Conservation (phyloP, 306 rosid species). For the Argentina anserina region DNA sequence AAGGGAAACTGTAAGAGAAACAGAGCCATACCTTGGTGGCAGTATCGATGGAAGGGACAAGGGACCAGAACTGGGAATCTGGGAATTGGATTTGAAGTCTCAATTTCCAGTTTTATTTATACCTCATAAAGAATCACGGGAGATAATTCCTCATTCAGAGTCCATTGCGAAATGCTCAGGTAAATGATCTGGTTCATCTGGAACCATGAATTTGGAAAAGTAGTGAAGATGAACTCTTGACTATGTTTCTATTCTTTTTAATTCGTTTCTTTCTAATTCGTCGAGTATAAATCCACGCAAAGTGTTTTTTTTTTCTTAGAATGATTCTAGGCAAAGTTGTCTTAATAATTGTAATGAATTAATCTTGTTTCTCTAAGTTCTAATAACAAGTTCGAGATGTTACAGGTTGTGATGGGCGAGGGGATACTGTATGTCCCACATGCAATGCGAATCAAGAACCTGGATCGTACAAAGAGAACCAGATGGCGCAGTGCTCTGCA, state of each 20-base stretch:
- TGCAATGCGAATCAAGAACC: constrained; percentile 79
- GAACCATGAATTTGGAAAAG: neutral
- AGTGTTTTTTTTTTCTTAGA: no score
- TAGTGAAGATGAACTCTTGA: neutral
- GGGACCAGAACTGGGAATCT: constrained; percentile 72
- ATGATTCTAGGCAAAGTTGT: neutral
- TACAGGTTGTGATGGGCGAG: constrained; percentile 84
- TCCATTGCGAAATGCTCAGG: constrained; percentile 77
- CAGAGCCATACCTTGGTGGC: constrained; percentile 59
- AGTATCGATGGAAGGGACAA: constrained; percentile 66
- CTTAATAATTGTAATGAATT: neutral
- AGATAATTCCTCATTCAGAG: constrained; percentile 81
- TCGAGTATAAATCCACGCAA: no score
- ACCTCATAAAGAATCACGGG: constrained; percentile 56
- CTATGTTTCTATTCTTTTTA: neutral
- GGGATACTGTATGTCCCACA: constrained; percentile 45
- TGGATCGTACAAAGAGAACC: constrained; percentile 78
- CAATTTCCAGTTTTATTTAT: constrained; percentile 80
- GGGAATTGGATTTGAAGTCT: constrained; percentile 88
- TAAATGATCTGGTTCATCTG: constrained; percentile 26
- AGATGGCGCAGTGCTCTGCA: constrained; percentile 60
- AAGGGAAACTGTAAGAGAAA: constrained; percentile 67
- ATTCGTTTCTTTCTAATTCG: no score
- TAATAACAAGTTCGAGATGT: constrained; percentile 18
- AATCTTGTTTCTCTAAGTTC: neutral